Evolutionary conservation across 1,284 basidiomycete genomes (phyloP).

Genomic region (Tilletia indica): DNA sequence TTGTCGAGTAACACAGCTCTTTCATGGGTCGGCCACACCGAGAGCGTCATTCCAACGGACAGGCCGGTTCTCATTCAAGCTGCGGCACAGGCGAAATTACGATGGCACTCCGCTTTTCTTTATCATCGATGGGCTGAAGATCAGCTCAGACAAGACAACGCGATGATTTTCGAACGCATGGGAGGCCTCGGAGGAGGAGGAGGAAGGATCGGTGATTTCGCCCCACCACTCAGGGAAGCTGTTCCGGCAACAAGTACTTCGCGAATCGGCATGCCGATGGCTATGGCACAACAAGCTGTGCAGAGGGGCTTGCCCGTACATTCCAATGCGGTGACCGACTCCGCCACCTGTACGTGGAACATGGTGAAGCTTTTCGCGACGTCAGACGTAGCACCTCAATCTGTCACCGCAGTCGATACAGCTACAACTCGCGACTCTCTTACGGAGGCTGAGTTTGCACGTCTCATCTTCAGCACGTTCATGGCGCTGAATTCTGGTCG

Average conservation of each 20-base stretch:
- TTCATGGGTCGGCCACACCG: neutral
- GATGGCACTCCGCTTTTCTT: conserved; percentile 16
- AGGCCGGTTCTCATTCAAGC: neutral
- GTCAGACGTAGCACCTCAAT: neutral
- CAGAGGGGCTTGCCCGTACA: neutral
- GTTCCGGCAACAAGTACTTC: neutral
- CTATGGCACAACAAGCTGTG: neutral
- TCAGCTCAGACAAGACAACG: conserved; percentile 7
- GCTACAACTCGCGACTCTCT: neutral
- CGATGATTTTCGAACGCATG: neutral
- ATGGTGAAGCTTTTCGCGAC: conserved; percentile 17
- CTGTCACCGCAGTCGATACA: neutral
- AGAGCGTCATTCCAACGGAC: neutral
- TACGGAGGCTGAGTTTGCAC: neutral
- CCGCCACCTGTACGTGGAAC: conserved; percentile 1
- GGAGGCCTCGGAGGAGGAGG: neutral
- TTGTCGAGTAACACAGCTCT: neutral
- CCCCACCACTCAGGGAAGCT: too few species aligned
- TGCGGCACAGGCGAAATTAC: conserved; percentile 6
- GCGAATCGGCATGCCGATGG: neutral
- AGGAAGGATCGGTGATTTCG: neutral
- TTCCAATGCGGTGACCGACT: neutral
- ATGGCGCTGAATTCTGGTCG: neutral
- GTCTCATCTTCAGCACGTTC: conserved; percentile 3
- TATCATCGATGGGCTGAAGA: conserved; percentile 11